Evolutionary conservation across 2,329 filamentous ascomycete species (phyloP).

Genomic region (Ramichloridium luteum): DNA sequence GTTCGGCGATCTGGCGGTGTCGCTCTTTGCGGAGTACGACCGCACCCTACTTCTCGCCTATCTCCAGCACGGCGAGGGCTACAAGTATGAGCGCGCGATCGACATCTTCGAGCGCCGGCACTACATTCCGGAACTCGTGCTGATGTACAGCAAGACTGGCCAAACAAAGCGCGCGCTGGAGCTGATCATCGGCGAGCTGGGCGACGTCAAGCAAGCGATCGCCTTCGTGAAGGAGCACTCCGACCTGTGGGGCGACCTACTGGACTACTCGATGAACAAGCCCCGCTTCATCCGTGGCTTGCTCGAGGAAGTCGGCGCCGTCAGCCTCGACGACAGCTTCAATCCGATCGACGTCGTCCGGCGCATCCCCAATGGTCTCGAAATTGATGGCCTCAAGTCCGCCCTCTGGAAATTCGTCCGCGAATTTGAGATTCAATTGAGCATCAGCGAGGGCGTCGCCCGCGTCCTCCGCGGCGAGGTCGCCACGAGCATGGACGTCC

Average conservation of each 20-base stretch:
- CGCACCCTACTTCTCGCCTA: constrained; percentile 74
- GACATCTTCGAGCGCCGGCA: constrained; percentile 65
- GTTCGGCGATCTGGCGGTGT: constrained; percentile 76
- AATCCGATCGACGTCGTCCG: constrained; percentile 82
- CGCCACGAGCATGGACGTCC: constrained; percentile 63
- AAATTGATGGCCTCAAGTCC: constrained; percentile 81
- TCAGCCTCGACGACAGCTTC: constrained; percentile 43
- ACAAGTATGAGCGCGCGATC: constrained; percentile 71
- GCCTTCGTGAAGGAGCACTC: constrained; percentile 86
- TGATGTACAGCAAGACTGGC: constrained; percentile 87
- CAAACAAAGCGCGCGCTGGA: constrained; percentile 84
- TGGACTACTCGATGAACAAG: constrained; percentile 96
- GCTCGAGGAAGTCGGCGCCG: constrained; percentile 84
- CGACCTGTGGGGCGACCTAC: constrained; percentile 87
- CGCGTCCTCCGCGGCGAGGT: constrained; percentile 81
- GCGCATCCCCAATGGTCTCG: constrained; percentile 81
- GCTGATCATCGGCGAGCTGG: constrained; percentile 86
- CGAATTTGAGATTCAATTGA: constrained; percentile 90
- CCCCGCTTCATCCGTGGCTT: constrained; percentile 85
- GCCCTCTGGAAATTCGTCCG: constrained; percentile 84
- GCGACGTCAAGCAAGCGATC: constrained; percentile 85
- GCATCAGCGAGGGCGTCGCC: constrained; percentile 81
- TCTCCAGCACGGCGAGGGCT: constrained; percentile 65
- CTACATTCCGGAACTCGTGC: constrained; percentile 88
- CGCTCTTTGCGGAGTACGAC: constrained; percentile 76